Evolutionary conservation across 1,284 basidiomycete genomes (phyloP).

Genomic region (Termitomyces sp.): DNA sequence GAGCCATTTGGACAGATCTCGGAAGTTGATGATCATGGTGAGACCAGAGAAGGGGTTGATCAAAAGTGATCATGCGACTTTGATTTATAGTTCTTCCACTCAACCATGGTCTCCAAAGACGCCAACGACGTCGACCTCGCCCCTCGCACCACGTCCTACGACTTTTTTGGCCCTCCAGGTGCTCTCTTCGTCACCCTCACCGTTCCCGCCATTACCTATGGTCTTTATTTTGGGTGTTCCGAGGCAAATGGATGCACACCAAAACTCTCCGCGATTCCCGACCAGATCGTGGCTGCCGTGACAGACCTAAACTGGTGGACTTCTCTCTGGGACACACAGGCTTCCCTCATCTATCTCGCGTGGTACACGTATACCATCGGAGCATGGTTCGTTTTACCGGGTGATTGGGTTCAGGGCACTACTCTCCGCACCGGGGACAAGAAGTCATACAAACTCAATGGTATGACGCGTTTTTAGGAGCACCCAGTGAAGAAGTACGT

Average conservation of each 20-base stretch:
- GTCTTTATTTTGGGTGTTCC: slow-evolving; percentile 83
- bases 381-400: slow-evolving; percentile 84
- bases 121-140: slow-evolving; percentile 40
- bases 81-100: slow-evolving; percentile 3
- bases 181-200: slow-evolving; percentile 68
- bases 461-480: slow-evolving; percentile 42
- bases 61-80: slow-evolving; percentile 14
- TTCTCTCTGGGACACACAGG: slow-evolving; percentile 78
- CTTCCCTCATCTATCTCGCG: slow-evolving; percentile 69
- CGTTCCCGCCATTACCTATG: slow-evolving; percentile 75
- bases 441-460: slow-evolving; percentile 93
- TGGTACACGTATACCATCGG: slow-evolving; percentile 90
- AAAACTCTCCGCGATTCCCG: slow-evolving; percentile 35
- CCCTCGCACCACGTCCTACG: slow-evolving; percentile 66
- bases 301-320: slow-evolving; percentile 58
- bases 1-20: slow-evolving; percentile 10
- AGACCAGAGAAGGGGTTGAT: neutral
- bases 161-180: slow-evolving; percentile 85
- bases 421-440: slow-evolving; percentile 74
- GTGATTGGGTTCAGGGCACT: slow-evolving; percentile 79
- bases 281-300: slow-evolving; percentile 45
- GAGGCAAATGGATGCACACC: slow-evolving; percentile 75
- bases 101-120: slow-evolving; percentile 21
- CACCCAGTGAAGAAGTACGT: slow-evolving; percentile 53
- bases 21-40: neutral